Evolutionary conservation across 371 early-diverging fungal genomes (phyloP).

Genomic region (Actinomortierella wolfii): DNA sequence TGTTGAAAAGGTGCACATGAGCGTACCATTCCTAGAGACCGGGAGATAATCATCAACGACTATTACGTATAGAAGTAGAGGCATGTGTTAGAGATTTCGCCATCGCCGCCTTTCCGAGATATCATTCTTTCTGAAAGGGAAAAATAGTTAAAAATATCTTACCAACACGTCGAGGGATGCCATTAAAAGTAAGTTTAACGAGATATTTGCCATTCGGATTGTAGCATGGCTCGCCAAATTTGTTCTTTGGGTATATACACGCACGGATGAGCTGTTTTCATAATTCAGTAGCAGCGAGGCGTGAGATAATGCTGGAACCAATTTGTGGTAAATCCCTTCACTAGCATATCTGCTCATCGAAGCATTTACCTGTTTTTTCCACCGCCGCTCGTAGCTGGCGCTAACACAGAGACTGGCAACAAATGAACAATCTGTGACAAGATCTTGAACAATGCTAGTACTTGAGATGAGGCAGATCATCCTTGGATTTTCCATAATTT

Average conservation of each 20-base stretch:
- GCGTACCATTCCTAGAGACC: slow-evolving; percentile 68
- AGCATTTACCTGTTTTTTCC: slow-evolving; percentile 65
- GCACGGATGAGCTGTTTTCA: slow-evolving; percentile 71
- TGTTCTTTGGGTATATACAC: slow-evolving; percentile 86
- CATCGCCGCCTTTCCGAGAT: background rate
- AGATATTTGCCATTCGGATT: slow-evolving; percentile 90
- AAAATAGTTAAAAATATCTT: background rate
- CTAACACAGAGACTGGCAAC: slow-evolving; percentile 90
- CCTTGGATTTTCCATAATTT: slow-evolving; percentile 68
- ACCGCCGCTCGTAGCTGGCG: slow-evolving; percentile 81
- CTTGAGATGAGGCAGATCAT: slow-evolving; percentile 71
- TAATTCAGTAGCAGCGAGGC: background rate
- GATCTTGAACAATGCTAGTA: slow-evolving; percentile 68
- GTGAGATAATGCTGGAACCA: no score
- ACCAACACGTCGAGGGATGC: slow-evolving; percentile 80
- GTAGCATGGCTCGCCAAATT: slow-evolving; percentile 73
- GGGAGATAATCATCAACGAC: slow-evolving; percentile 92
- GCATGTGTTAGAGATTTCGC: background rate
- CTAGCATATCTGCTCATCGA: no score
- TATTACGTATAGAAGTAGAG: slow-evolving; percentile 15
- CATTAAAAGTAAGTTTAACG: slow-evolving; percentile 84
- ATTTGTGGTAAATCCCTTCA: no score
- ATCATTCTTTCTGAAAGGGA: background rate
- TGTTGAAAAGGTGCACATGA: slow-evolving; percentile 87
- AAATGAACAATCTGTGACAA: slow-evolving; percentile 94